Evolutionary conservation across 495 filamentous ascomycete genomes (phyloP).

Genomic region (Amphirosellinia nigrospora): DNA sequence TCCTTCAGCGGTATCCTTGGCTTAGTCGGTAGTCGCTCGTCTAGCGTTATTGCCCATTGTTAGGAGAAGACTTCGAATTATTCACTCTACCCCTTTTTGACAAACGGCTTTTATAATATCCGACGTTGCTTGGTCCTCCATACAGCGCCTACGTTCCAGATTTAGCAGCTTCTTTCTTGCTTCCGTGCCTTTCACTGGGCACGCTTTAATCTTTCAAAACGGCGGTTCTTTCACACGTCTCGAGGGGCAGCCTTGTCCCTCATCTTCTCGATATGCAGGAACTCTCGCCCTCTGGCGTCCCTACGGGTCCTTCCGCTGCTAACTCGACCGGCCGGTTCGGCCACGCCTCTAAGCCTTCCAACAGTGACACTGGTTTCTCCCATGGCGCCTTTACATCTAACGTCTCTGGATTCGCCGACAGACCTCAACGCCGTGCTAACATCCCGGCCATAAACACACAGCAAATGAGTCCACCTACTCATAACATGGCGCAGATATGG

Average conservation of each 20-base stretch:
- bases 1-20: slow-evolving; percentile 35
- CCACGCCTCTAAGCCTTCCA: slow-evolving; percentile 73
- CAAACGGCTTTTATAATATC: slow-evolving; percentile 39
- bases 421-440: slow-evolving; percentile 80
- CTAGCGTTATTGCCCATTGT: slow-evolving; percentile 34
- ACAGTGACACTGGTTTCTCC: slow-evolving; percentile 85
- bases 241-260: slow-evolving; percentile 77
- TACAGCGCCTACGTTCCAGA: slow-evolving; percentile 34
- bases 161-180: slow-evolving; percentile 40
- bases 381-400: slow-evolving; percentile 89
- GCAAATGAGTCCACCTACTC: slow-evolving; percentile 52
- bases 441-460: slow-evolving; percentile 92
- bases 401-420: slow-evolving; percentile 78
- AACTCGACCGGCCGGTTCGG: slow-evolving; percentile 65
- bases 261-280: slow-evolving; percentile 90
- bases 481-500: slow-evolving; percentile 69
- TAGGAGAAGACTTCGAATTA: slow-evolving; percentile 29
- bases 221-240: slow-evolving; percentile 69
- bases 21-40: slow-evolving; percentile 39
- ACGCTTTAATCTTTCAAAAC: slow-evolving; percentile 67
- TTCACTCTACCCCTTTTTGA: slow-evolving; percentile 34
- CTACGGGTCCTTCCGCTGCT: slow-evolving; percentile 60
- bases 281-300: slow-evolving; percentile 61
- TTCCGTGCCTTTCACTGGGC: slow-evolving; percentile 58
- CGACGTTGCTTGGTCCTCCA: slow-evolving; percentile 33